These are phyloP conservation scores for Balansia obtecta DNA, from an alignment of 2,329 filamentous ascomycete species.

Conservation along the genomic window DNA sequence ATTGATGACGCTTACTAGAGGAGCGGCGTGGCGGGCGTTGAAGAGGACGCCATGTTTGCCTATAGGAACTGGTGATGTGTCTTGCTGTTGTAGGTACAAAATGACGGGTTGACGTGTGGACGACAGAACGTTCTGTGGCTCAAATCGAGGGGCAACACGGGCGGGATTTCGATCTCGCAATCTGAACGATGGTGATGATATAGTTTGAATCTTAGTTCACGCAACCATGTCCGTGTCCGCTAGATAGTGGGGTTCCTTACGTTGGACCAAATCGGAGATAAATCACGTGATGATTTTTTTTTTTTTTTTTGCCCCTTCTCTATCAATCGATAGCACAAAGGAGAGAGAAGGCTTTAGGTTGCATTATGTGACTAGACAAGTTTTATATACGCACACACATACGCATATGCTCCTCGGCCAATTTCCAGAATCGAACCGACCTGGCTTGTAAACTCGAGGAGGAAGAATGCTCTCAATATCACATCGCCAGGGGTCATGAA, in stretches of 20 bases:
- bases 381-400: too few relatives aligned
- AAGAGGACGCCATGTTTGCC: conserved; percentile 62
- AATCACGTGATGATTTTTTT: conserved; percentile 2
- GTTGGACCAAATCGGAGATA: too few relatives aligned
- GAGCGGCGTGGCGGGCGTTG: conserved; percentile 52
- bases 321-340: background rate
- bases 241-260: background rate
- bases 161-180: background rate
- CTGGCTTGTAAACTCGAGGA: conserved; percentile 1
- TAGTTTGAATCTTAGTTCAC: background rate
- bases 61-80: background rate
- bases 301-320: background rate
- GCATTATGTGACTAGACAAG: too few relatives aligned
- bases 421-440: too few relatives aligned
- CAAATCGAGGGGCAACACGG: background rate
- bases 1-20: conserved; percentile 45
- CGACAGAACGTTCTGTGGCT: background rate
- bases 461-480: background rate
- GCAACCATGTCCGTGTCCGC: background rate
- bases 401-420: too few relatives aligned
- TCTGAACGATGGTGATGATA: background rate
- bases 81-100: background rate
- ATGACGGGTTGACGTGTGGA: background rate
- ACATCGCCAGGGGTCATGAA: conserved; percentile 16
- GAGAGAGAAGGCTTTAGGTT: background rate